Percentiles rank a stretch among this genome's conserved stretches.
These are phyloP conservation scores for Lunasporangiospora selenospora DNA, from an alignment of 192 early-diverging fungal species.

Conservation along the genomic window DNA sequence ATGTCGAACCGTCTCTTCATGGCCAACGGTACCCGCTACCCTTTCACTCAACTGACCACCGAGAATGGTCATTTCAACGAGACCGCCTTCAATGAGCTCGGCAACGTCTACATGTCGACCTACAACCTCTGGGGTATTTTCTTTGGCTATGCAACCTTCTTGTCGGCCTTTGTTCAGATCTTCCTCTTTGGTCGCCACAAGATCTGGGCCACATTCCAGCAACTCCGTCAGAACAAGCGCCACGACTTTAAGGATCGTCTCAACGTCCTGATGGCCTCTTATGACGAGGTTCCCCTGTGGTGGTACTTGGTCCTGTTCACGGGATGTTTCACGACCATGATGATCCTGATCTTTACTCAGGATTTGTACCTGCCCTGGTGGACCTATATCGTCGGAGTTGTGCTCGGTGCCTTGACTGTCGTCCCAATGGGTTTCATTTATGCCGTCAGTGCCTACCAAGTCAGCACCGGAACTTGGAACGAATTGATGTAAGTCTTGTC, in stretches of 20 bases:
- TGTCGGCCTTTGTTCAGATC: constrained; percentile 51
- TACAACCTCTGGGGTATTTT: constrained; percentile 50
- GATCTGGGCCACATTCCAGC: constrained; percentile 37
- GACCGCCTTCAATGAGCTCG: constrained; percentile 20
- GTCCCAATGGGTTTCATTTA: constrained; percentile 55
- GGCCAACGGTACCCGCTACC: constrained; percentile 40
- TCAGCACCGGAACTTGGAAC: constrained; percentile 49
- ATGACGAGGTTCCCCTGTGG: constrained; percentile 45
- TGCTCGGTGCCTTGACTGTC: constrained; percentile 43
- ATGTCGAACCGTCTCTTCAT: constrained; percentile 50
- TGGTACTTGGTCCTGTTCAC: constrained; percentile 45
- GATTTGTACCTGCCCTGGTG: constrained; percentile 49
- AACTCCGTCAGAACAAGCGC: constrained; percentile 25
- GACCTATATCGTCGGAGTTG: constrained; percentile 47
- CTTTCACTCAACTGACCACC: constrained; percentile 30
- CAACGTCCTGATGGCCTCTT: constrained; percentile 46
- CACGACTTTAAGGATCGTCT: constrained; percentile 41
- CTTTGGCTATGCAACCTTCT: constrained; percentile 50
- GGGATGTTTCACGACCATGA: constrained; percentile 44
- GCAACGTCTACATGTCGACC: constrained; percentile 49
- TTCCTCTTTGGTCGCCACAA: constrained; percentile 49
- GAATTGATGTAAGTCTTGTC: constrained; percentile 42
- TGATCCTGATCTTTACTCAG: constrained; percentile 43
- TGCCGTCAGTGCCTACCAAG: constrained; percentile 49
- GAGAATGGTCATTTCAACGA: constrained; percentile 28